Conservation (phyloP, 306 rosid species). For the Neltuma alba region DNA sequence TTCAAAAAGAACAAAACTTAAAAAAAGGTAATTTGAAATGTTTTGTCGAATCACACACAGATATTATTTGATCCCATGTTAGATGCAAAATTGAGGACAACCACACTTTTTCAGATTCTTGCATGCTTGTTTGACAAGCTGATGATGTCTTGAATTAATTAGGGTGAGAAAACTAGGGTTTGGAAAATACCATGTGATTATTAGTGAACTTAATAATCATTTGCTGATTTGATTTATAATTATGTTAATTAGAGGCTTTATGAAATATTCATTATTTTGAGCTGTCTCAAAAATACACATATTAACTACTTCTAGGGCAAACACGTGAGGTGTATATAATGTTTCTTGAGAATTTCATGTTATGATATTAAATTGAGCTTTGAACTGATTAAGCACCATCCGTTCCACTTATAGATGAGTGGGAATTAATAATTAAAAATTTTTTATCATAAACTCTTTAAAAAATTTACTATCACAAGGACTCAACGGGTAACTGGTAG, state of each 20-base stretch:
- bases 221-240: background rate
- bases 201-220: background rate
- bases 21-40: background rate
- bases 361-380: background rate
- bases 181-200: too few relatives aligned
- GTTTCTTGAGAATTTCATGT: background rate
- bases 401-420: background rate
- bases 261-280: background rate
- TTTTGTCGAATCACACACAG: background rate
- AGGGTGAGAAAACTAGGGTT: background rate
- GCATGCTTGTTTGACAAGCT: slow-evolving; percentile 1
- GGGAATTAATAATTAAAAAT: background rate
- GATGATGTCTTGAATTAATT: background rate
- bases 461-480: background rate
- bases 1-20: background rate
- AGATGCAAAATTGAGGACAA: background rate
- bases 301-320: background rate
- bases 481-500: background rate
- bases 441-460: background rate
- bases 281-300: background rate
- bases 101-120: background rate
- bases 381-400: background rate
- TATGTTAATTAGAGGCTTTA: background rate
- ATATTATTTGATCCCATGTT: background rate
- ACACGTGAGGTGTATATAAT: background rate